Conservation (phyloP, 768 basidiomycete species). For the Hirschioporus abietinus region DNA sequence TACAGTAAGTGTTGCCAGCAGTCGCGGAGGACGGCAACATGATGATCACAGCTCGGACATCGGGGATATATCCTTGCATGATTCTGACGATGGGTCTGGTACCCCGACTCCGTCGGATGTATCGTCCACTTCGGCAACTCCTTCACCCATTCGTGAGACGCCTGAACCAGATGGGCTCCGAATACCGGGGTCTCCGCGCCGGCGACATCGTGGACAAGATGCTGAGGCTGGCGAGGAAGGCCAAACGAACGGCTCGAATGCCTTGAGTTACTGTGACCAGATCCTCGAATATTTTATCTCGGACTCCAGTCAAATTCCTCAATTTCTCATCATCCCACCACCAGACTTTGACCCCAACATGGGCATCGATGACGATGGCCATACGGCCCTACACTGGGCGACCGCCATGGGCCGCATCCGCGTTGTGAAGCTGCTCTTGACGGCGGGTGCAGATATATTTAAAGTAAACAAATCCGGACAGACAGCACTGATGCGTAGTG, state of each 20-base stretch:
- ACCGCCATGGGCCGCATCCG: slow-evolving; percentile 98
- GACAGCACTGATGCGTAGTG: slow-evolving; percentile 95
- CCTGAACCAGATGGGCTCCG: slow-evolving; percentile 43
- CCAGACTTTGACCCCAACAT: slow-evolving; percentile 92
- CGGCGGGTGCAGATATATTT: slow-evolving; percentile 95
- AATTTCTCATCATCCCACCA: slow-evolving; percentile 82
- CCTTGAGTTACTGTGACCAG: slow-evolving; percentile 84
- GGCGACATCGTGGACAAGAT: slow-evolving; percentile 38
- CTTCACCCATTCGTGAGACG: slow-evolving; percentile 70
- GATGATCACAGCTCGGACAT: slow-evolving; percentile 47
- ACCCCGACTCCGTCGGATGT: slow-evolving; percentile 84
- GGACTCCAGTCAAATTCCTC: slow-evolving; percentile 88
- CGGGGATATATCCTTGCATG: slow-evolving; percentile 61
- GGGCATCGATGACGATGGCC: slow-evolving; percentile 96
- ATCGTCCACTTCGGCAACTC: slow-evolving; percentile 87
- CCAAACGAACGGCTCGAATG: slow-evolving; percentile 46
- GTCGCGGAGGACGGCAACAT: slow-evolving; percentile 59
- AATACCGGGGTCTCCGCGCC: slow-evolving; percentile 29
- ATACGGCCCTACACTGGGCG: slow-evolving; percentile 97
- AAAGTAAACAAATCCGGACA: slow-evolving; percentile 95
- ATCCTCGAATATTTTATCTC: slow-evolving; percentile 99
- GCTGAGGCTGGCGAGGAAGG: slow-evolving; percentile 39
- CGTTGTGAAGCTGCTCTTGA: slow-evolving; percentile 89
- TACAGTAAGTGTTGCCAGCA: slow-evolving; percentile 29
- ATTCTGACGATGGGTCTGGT: slow-evolving; percentile 85